These are phyloP conservation scores for Gliomastix tumulicola DNA, from an alignment of 2,329 filamentous ascomycete genomes.

Conservation along the genomic window DNA sequence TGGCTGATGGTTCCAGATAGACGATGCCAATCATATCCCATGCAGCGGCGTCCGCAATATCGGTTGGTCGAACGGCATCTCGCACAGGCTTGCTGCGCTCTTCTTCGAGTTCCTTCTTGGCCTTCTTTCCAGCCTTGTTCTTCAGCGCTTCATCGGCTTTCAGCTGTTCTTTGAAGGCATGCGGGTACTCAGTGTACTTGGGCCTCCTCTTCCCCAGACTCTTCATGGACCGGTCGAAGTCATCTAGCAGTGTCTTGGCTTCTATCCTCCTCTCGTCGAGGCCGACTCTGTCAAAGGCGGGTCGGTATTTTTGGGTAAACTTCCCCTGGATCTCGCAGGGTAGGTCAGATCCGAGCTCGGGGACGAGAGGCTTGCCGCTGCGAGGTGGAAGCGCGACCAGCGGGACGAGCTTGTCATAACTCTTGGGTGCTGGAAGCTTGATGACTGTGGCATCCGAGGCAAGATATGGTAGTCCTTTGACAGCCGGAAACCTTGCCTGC, in stretches of 20 bases:
- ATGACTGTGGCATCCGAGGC: slow-evolving; percentile 26
- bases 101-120: slow-evolving; percentile 32
- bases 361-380: slow-evolving; percentile 28
- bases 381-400: slow-evolving; percentile 31
- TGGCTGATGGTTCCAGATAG: slow-evolving; percentile 33
- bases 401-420: slow-evolving; percentile 35
- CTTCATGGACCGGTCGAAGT: slow-evolving; percentile 34
- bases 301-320: slow-evolving; percentile 32
- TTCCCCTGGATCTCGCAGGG: slow-evolving; percentile 36
- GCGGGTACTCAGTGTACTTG: slow-evolving; percentile 39
- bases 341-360: slow-evolving; percentile 27
- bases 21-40: slow-evolving; percentile 49
- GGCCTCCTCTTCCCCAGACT: slow-evolving; percentile 32
- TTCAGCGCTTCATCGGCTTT: slow-evolving; percentile 36
- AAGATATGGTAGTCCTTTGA: slow-evolving; percentile 29
- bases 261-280: slow-evolving; percentile 33
- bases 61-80: slow-evolving; percentile 29
- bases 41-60: slow-evolving; percentile 37
- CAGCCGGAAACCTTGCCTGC: slow-evolving; percentile 27
- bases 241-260: slow-evolving; percentile 28
- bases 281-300: slow-evolving; percentile 27
- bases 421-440: slow-evolving; percentile 35
- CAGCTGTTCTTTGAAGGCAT: slow-evolving; percentile 38
- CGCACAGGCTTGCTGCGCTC: slow-evolving; percentile 31
- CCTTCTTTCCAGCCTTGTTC: slow-evolving; percentile 37